Conservation (phyloP, 2,329 filamentous ascomycete species). For the Trichoderma breve region DNA sequence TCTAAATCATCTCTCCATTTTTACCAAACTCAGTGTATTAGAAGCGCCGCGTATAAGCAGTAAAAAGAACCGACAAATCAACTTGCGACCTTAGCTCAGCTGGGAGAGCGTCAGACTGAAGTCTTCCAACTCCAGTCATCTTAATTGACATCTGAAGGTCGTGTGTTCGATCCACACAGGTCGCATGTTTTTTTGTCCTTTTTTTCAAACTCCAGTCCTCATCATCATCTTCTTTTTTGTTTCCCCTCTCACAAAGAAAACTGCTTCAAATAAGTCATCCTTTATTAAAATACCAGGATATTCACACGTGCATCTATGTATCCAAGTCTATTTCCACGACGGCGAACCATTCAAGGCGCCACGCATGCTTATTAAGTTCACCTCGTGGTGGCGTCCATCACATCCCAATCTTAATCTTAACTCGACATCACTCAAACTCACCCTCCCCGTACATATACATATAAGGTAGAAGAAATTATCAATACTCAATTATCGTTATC, state of each 20-base stretch:
- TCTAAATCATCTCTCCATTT: not conserved
- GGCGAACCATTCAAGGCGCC: not conserved
- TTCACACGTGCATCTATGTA: not conserved
- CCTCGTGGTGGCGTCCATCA: not conserved
- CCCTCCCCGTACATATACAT: not conserved
- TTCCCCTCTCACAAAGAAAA: not conserved
- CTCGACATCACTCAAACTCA: not conserved
- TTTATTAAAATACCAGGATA: not conserved
- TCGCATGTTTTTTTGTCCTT: not conserved
- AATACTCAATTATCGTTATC: constrained; percentile 12
- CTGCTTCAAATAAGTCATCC: not conserved
- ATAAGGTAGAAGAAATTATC: not conserved
- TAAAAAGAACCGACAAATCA: not conserved
- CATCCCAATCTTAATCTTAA: not conserved
- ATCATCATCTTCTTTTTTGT: not conserved
- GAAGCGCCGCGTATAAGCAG: not conserved
- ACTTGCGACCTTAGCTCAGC: constrained; percentile 20
- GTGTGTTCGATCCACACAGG: constrained; percentile 21
- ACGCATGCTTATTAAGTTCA: not conserved
- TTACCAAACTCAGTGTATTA: too few species aligned
- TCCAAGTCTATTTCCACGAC: not conserved
- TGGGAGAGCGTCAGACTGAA: constrained; percentile 21
- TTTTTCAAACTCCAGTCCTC: not conserved
- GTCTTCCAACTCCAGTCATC: not conserved
- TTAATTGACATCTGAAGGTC: constrained; percentile 16